Evolutionary conservation across 2,329 filamentous ascomycete genomes (phyloP), one percentile per base, ranked within the genome.

Genomic region (Penicillium sp.): DNA sequence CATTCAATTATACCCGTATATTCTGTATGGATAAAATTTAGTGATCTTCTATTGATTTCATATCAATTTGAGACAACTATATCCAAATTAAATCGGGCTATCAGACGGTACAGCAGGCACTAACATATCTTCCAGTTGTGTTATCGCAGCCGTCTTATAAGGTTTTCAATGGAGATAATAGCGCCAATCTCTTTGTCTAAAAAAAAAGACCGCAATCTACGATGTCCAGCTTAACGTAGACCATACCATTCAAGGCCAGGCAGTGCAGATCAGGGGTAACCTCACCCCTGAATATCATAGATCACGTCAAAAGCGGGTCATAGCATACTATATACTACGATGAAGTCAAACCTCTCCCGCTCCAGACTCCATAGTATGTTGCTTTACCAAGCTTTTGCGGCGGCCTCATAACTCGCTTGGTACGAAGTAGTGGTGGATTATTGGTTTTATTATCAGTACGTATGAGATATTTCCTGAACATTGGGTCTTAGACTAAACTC

Each of bases 351-450:
- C 12, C 16, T 6, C n/a, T 30, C 14, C 16, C n/a, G 4, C 19
- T 28, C 30, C n/a, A 10, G 11, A 40, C 11, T 19, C 22, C 11
- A 16, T 44, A 5, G n/a, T n/a, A 16, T 33, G 1, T 22, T 30
- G 12, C 16, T 45, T 28, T 28, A 51, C 22, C 49, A 51, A 51
- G 49, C 49, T 51, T 51, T 51, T 51, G 31, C 37, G 31, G 49
- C 31, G 38, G 22, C 11, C 12, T 4, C 19, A 33, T 33, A 36
- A 28, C 8, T 22, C 12, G 30, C 31, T 44, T 36, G 12, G 16
- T 22, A 51, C 44, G 40, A 19, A 50, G 37, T 36, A 19, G 5
- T 2, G 12, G 48, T 50, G 48, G 37, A 26, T 43, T 28, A 19
- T 26, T 7, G 19, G 30, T 16, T n/a, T 22, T 5, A 10, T 50